Evolutionary conservation across 208 protist genomes (phyloP).

Genomic region (Trypanosoma scelopori): DNA sequence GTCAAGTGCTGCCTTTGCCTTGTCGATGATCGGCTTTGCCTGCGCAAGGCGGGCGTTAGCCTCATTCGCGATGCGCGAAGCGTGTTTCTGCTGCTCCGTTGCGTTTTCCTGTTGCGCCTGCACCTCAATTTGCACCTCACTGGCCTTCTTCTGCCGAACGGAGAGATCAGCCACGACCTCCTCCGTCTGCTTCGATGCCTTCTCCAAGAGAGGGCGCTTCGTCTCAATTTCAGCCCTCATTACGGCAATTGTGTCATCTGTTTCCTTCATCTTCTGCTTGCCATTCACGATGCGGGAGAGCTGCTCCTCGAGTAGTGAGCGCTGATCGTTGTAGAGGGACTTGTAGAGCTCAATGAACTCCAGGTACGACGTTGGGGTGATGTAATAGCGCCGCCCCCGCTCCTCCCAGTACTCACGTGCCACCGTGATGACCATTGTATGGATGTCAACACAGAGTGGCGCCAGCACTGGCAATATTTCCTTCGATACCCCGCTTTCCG

Average conservation of each 20-base stretch:
- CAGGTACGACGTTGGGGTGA: constrained; percentile 95
- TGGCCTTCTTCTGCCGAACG: constrained; percentile 80
- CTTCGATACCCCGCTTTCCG: constrained; percentile 24
- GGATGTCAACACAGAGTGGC: constrained; percentile 87
- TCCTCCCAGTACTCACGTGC: constrained; percentile 90
- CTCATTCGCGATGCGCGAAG: constrained; percentile 83
- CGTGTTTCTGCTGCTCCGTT: constrained; percentile 78
- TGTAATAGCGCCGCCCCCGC: constrained; percentile 93
- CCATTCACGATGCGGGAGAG: constrained; percentile 91
- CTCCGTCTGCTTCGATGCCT: constrained; percentile 87
- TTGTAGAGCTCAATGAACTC: constrained; percentile 96
- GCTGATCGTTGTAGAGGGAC: constrained; percentile 76
- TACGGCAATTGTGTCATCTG: constrained; percentile 90
- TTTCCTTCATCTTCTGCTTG: constrained; percentile 91
- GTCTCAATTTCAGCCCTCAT: constrained; percentile 93
- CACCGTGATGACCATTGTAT: constrained; percentile 67
- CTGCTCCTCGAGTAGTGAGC: constrained; percentile 74
- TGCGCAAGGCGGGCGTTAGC: constrained; percentile 92
- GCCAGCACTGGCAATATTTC: constrained; percentile 69
- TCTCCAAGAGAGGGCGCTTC: constrained; percentile 89
- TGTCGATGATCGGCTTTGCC: constrained; percentile 93
- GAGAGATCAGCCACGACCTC: constrained; percentile 89
- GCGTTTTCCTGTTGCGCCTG: constrained; percentile 90
- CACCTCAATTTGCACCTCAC: constrained; percentile 89
- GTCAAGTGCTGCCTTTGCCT: constrained; percentile 92